A percentile compares a stretch with the other conserved stretches of the same genome.
These are phyloP conservation scores for Aphanomyces invadans DNA, from an alignment of 352 stramenopile species.

Conservation along the genomic window DNA sequence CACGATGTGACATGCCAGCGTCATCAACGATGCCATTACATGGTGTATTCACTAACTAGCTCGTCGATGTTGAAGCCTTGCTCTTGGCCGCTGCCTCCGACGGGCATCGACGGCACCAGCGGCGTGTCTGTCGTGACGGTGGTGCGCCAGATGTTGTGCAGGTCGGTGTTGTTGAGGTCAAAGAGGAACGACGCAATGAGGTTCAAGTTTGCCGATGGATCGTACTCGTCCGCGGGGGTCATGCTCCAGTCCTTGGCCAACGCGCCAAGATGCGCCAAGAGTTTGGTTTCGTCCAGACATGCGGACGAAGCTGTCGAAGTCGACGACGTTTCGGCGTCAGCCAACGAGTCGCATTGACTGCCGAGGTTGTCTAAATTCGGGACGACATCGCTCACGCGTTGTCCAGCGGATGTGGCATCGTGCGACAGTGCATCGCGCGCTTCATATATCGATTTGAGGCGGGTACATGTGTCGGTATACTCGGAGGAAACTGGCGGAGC, in stretches of 20 bases:
- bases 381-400: constrained; percentile 10
- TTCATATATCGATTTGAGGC: constrained; percentile 17
- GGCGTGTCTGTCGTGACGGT: neutral
- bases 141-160: constrained; percentile 3
- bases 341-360: neutral
- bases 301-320: neutral
- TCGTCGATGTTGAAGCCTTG: constrained; percentile 21
- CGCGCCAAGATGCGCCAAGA: constrained; percentile 2
- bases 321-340: neutral
- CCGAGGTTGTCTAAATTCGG: neutral
- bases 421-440: neutral
- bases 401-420: neutral
- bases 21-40: too few species aligned
- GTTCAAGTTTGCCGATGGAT: neutral
- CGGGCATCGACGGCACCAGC: constrained; percentile 10
- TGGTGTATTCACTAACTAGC: constrained; percentile 11
- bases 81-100: neutral
- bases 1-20: too few species aligned
- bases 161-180: constrained; percentile 14
- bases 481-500: neutral
- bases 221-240: constrained; percentile 8
- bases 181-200: neutral
- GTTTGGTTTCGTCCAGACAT: constrained; percentile 1
- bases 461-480: constrained; percentile 12
- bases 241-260: constrained; percentile 18